phyloP scores from a whole-genome alignment of 2,329 filamentous ascomycete genomes.

The Massarina eburnea region DNA sequence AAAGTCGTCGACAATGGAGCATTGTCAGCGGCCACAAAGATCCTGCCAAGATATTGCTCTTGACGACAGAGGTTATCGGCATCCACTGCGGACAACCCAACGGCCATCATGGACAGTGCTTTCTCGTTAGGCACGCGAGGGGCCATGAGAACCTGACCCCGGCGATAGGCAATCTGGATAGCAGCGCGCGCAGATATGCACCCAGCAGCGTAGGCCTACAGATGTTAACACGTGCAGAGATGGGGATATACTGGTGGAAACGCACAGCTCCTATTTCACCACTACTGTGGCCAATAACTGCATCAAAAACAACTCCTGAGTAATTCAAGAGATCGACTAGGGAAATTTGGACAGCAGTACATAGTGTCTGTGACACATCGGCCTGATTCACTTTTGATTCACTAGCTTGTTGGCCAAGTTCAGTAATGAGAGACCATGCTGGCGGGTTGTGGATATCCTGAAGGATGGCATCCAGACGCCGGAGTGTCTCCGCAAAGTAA shows the following conservation, averaged over 20 bases:
- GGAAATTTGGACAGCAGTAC: slow-evolving; percentile 1
- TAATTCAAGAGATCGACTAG: slow-evolving; percentile 3
- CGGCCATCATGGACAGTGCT: slow-evolving; percentile 33
- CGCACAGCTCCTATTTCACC: slow-evolving; percentile 3
- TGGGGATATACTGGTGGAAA: too few species aligned
- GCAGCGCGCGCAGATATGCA: slow-evolving; percentile 3
- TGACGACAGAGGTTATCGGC: slow-evolving; percentile 29
- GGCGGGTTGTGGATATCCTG: slow-evolving; percentile 1
- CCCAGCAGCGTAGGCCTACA: slow-evolving; percentile 21
- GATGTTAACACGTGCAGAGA: too few species aligned
- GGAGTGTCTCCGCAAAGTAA: neutral
- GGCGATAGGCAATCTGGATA: slow-evolving; percentile 22
- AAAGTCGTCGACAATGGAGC: slow-evolving; percentile 21
- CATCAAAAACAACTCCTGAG: slow-evolving; percentile 5
- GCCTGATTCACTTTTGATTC: neutral
- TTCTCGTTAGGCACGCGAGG: neutral
- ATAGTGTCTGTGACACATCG: slow-evolving; percentile 11
- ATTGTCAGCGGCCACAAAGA: slow-evolving; percentile 28
- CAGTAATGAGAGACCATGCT: slow-evolving; percentile 3
- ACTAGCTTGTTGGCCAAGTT: neutral
- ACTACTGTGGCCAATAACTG: slow-evolving; percentile 5
- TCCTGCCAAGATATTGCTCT: slow-evolving; percentile 11
- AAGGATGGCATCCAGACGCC: neutral
- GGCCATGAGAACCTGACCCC: slow-evolving; percentile 6
- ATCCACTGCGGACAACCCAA: slow-evolving; percentile 6